These are phyloP conservation scores for Ascoidea asiatica DNA, from an alignment of 805 yeast genomes.

Conservation along the genomic window DNA sequence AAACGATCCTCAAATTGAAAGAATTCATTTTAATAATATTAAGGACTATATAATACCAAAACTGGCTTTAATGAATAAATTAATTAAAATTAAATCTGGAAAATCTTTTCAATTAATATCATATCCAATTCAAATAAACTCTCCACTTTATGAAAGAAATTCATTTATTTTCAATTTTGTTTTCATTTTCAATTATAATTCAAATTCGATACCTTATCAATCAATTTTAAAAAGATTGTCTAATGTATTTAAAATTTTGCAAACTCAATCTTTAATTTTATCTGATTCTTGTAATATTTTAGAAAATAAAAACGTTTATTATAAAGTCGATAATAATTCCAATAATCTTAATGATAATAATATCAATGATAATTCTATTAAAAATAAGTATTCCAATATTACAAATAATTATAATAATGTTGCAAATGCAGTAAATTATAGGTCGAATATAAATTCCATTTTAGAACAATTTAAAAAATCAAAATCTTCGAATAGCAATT, in stretches of 20 bases:
- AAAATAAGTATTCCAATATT: neutral
- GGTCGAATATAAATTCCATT: neutral
- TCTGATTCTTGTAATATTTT: slow-evolving; percentile 29
- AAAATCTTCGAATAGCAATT: neutral
- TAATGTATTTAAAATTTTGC: slow-evolving; percentile 76
- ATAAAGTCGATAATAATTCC: slow-evolving; percentile 6
- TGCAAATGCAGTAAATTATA: neutral
- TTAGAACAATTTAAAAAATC: no score
- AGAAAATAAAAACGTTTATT: neutral
- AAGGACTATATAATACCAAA: slow-evolving; percentile 91
- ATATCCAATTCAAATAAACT: slow-evolving; percentile 75
- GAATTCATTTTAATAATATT: slow-evolving; percentile 61
- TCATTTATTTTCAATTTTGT: slow-evolving; percentile 88
- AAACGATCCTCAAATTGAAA: neutral
- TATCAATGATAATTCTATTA: neutral
- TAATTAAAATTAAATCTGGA: slow-evolving; percentile 61
- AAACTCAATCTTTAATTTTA: slow-evolving; percentile 72
- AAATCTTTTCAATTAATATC: slow-evolving; percentile 59
- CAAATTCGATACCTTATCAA: slow-evolving; percentile 78
- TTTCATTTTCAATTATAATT: slow-evolving; percentile 74
- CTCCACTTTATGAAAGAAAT: slow-evolving; percentile 71
- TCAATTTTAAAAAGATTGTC: slow-evolving; percentile 76
- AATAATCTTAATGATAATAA: slow-evolving; percentile 8
- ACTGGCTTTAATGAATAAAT: slow-evolving; percentile 74
- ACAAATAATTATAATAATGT: neutral